Evolutionary conservation across 2,329 filamentous ascomycete genomes (phyloP).

Genomic region (Aspergillus pseudoterreus): DNA sequence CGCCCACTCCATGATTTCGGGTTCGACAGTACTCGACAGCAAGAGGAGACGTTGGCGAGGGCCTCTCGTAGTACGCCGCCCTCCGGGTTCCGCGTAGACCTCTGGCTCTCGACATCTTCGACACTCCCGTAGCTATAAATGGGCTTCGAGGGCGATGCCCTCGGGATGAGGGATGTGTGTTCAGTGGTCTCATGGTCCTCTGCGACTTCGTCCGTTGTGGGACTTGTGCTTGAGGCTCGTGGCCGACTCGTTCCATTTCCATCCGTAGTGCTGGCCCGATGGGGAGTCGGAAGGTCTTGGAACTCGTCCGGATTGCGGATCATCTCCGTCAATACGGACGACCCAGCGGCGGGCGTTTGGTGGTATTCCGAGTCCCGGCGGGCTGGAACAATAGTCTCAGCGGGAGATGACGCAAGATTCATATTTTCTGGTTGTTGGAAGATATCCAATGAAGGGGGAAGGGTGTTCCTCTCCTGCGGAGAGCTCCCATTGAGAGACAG

Average conservation of each 20-base stretch:
- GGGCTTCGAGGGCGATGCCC: slow-evolving; percentile 24
- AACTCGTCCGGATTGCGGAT: slow-evolving; percentile 40
- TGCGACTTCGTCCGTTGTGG: not conserved
- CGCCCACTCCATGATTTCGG: slow-evolving; percentile 70
- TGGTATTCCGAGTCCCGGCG: slow-evolving; percentile 14
- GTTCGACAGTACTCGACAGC: slow-evolving; percentile 44
- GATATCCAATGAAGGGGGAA: slow-evolving; percentile 28
- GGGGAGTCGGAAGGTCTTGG: slow-evolving; percentile 16
- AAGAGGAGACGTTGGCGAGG: slow-evolving; percentile 17
- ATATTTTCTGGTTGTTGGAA: slow-evolving; percentile 16
- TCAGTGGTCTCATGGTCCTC: slow-evolving; percentile 29
- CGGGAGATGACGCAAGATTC: slow-evolving; percentile 17
- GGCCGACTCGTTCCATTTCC: slow-evolving; percentile 16
- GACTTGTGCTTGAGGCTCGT: slow-evolving; percentile 5
- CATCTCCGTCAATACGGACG: slow-evolving; percentile 51
- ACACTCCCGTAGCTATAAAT: slow-evolving; percentile 27
- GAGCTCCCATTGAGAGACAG: slow-evolving; percentile 50
- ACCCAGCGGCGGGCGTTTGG: slow-evolving; percentile 26
- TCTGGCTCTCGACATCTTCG: slow-evolving; percentile 31
- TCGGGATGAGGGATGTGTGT: slow-evolving; percentile 33
- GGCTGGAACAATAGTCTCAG: slow-evolving; percentile 13
- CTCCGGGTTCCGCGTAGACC: slow-evolving; percentile 6
- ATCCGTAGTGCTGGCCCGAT: not conserved
- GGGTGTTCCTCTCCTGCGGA: slow-evolving; percentile 22
- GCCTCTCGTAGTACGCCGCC: slow-evolving; percentile 13